A percentile compares a stretch with the other conserved stretches of the same genome.
Conservation (phyloP, 768 basidiomycete species). For the Termitomyces sp. region DNA sequence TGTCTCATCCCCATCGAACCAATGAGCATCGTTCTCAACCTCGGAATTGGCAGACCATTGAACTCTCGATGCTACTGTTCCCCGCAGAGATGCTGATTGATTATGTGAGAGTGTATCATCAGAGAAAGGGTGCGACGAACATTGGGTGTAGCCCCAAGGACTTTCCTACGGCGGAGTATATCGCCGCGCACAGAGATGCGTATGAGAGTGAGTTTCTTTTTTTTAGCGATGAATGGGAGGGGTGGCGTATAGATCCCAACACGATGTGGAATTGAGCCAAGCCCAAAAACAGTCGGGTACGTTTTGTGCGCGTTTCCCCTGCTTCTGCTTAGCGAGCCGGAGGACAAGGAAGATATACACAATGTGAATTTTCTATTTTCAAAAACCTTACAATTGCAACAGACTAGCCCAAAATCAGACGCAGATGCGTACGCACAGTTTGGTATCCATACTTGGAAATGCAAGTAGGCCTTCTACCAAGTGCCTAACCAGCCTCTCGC, state of each 20-base stretch:
- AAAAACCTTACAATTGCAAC: too few species aligned
- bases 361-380: too few species aligned
- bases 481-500: conserved; percentile 40
- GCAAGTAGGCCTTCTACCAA: conserved; percentile 51
- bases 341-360: too few species aligned
- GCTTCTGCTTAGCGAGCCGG: too few species aligned
- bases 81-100: conserved; percentile 69
- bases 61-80: conserved; percentile 53
- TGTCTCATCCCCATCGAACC: conserved; percentile 57
- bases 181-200: conserved; percentile 48
- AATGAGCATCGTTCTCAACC: conserved; percentile 53
- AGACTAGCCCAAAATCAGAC: conserved; percentile 35
- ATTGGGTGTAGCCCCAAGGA: conserved; percentile 61
- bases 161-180: conserved; percentile 64
- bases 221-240: background rate
- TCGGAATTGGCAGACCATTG: conserved; percentile 68
- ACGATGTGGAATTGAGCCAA: conserved; percentile 33
- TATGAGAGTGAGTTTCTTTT: conserved; percentile 9
- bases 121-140: conserved; percentile 49
- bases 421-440: conserved; percentile 55
- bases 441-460: conserved; percentile 15
- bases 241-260: conserved; percentile 29
- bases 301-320: background rate
- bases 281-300: conserved; percentile 32
- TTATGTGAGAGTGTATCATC: conserved; percentile 82